phyloP scores from a whole-genome alignment of 352 stramenopile genomes.

The Phytopythium cucurbitacearum region DNA sequence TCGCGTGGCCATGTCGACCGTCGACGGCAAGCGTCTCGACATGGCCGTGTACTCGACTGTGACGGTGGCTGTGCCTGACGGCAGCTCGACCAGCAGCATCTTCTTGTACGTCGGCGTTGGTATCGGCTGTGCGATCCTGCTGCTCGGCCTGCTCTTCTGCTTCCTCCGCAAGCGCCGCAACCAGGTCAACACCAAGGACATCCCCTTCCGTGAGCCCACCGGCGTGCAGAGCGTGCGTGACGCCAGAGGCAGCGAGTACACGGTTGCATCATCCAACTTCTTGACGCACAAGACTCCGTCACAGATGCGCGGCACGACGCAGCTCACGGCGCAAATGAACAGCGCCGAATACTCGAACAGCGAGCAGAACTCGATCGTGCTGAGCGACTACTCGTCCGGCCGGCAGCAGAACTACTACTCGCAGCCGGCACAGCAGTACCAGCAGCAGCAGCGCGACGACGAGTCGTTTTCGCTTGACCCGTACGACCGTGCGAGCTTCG shows the following conservation, averaged over 20 bases:
- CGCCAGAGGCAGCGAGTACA: slow-evolving; percentile 46
- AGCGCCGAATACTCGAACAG: slow-evolving; percentile 36
- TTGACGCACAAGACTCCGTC: slow-evolving; percentile 54
- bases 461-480: slow-evolving; percentile 76
- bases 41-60: slow-evolving; percentile 81
- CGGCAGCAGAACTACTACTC: slow-evolving; percentile 8
- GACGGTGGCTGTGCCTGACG: slow-evolving; percentile 42
- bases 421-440: slow-evolving; percentile 8
- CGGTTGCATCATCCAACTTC: slow-evolving; percentile 63
- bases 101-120: slow-evolving; percentile 74
- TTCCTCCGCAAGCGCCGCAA: slow-evolving; percentile 62
- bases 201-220: slow-evolving; percentile 65
- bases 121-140: slow-evolving; percentile 60
- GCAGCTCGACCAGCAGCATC: slow-evolving; percentile 36
- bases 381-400: slow-evolving; percentile 16
- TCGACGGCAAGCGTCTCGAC: slow-evolving; percentile 68
- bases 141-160: slow-evolving; percentile 62
- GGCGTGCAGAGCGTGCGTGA: slow-evolving; percentile 16
- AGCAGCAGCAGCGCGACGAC: slow-evolving; percentile 16
- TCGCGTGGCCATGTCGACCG: slow-evolving; percentile 62
- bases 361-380: slow-evolving; percentile 29
- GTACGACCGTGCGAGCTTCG: slow-evolving; percentile 67
- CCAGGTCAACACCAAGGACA: slow-evolving; percentile 60
- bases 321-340: slow-evolving; percentile 11
- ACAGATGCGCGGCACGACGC: slow-evolving; percentile 22